Base-by-base conservation (phyloP, 345 rosid species). In the Noccaea bulbosa region DNA sequence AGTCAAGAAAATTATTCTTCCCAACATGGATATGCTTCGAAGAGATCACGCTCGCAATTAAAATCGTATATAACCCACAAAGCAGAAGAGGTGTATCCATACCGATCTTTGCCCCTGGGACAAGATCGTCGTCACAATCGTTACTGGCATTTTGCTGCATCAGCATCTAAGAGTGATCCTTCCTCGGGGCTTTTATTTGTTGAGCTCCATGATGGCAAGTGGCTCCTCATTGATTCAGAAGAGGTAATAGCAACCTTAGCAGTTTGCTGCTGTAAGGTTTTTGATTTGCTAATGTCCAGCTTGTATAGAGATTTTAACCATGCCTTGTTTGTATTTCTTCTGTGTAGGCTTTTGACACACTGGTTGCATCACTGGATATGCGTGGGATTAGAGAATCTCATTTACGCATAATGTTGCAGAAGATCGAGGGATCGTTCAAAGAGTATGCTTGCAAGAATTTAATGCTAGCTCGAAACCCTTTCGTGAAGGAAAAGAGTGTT, bases 331-430 rank as follows among this genome's bases (percentile, higher is more conserved):
- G 50, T 30, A 66, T 56, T 17, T 72, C 12, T 51, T 37, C 62
- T 73, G 7, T 20, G 74, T 76, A 95, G 99, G 98, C 89, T 38
- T 92, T 95, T 52, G 97, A 95, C 84, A 82, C 87, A 59, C 88
- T 95, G 38, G 72, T 86, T 71, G 81, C 85, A 52, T 92, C 97
- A 57, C 75, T 95, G 81, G 98, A 92, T 76, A 67, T 78, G 62
- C 98, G 98, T 16, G 99, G 99, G 72, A 72, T 88, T 58, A 86
- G 99, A 77, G 99, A 95, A 70, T 92, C 99, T 44, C 98, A 92
- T 84, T 81, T 95, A 82, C 83, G 90, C 64, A 69, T 95, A 80
- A 92, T 95, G 97, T 62, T 92, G 79, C 92, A 80, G 76, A 88
- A 88, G 83, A 79, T 92, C 41, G 94, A 95, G 77, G 77, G 76